A percentile compares a stretch with the other conserved stretches of the same genome.
Conservation (phyloP, 78 protist genomes). For the Speleostelium caveatum region DNA sequence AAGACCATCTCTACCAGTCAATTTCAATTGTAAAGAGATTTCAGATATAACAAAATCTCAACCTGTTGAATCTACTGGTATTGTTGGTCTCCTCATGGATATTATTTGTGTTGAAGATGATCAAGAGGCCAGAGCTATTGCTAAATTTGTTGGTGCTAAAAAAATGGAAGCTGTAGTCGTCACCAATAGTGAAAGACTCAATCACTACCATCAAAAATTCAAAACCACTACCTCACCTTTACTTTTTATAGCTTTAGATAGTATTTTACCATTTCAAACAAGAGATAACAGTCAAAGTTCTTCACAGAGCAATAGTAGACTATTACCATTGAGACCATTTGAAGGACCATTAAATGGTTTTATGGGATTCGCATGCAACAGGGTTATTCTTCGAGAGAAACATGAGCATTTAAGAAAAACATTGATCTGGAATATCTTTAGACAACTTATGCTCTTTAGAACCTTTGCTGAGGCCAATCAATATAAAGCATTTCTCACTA, state of each 20-base stretch:
- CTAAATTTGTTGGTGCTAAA: slow-evolving; percentile 9
- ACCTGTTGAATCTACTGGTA: slow-evolving; percentile 34
- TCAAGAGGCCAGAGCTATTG: background rate
- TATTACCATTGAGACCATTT: slow-evolving; percentile 7
- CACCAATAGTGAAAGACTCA: background rate
- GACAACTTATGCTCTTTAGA: slow-evolving; percentile 41
- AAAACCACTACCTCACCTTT: background rate
- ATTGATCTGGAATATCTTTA: slow-evolving; percentile 47
- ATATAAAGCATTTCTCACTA: background rate
- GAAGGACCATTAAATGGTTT: slow-evolving; percentile 55
- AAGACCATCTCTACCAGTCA: slow-evolving; percentile 13
- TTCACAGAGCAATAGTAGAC: background rate
- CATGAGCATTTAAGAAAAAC: slow-evolving; percentile 50
- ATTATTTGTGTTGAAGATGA: slow-evolving; percentile 29
- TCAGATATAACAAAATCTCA: slow-evolving; percentile 8
- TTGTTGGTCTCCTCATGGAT: slow-evolving; percentile 64
- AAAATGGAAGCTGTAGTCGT: slow-evolving; percentile 39
- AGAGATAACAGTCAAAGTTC: background rate
- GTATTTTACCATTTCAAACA: background rate
- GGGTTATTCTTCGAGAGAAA: slow-evolving; percentile 53
- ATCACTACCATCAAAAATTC: background rate
- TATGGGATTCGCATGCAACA: slow-evolving; percentile 25
- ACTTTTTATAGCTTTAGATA: slow-evolving; percentile 15
- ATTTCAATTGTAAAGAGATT: slow-evolving; percentile 44
- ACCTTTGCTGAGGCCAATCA: slow-evolving; percentile 21